A percentile compares a stretch with the other conserved stretches of the same genome.
Evolutionary conservation across 2,329 filamentous ascomycete species (phyloP).

Genomic region (Hypomyces perniciosus): DNA sequence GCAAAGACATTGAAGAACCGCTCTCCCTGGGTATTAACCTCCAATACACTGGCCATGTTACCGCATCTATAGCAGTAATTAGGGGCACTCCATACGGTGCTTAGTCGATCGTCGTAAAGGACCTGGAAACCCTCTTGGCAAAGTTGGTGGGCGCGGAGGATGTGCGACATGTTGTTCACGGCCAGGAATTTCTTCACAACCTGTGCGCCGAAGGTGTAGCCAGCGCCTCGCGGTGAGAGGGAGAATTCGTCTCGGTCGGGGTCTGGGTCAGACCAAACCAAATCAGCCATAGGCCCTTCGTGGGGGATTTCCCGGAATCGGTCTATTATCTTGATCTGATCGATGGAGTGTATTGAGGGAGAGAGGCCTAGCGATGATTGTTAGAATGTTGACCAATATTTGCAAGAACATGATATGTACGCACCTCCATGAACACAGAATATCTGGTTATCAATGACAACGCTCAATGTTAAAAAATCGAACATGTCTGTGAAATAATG

Average conservation of each 20-base stretch:
- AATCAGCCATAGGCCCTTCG: conserved; percentile 98
- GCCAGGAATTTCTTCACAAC: conserved; percentile 98
- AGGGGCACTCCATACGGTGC: conserved; percentile 96
- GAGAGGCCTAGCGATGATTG: conserved; percentile 54
- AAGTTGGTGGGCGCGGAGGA: conserved; percentile 93
- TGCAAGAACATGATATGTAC: conserved; percentile 20
- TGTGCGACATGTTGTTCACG: conserved; percentile 97
- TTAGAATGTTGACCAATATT: neutral
- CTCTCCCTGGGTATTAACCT: conserved; percentile 89
- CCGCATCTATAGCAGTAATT: conserved; percentile 96
- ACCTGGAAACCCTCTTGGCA: conserved; percentile 98
- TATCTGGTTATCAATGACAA: conserved; percentile 98
- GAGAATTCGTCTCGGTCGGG: conserved; percentile 97
- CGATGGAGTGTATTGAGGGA: conserved; percentile 92
- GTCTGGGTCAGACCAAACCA: conserved; percentile 98
- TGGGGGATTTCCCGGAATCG: conserved; percentile 97
- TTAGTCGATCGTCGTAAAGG: conserved; percentile 87
- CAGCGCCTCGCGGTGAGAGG: conserved; percentile 84
- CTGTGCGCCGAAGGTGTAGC: conserved; percentile 95
- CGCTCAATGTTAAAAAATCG: conserved; percentile 91
- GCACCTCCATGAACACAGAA: conserved; percentile 92
- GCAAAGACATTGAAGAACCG: conserved; percentile 98
- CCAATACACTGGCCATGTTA: conserved; percentile 93
- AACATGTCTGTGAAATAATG: conserved; percentile 99
- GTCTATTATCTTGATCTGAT: conserved; percentile 99